phyloP scores from a whole-genome alignment of 805 yeast genomes.

The Tetrapisispora arboricola region DNA sequence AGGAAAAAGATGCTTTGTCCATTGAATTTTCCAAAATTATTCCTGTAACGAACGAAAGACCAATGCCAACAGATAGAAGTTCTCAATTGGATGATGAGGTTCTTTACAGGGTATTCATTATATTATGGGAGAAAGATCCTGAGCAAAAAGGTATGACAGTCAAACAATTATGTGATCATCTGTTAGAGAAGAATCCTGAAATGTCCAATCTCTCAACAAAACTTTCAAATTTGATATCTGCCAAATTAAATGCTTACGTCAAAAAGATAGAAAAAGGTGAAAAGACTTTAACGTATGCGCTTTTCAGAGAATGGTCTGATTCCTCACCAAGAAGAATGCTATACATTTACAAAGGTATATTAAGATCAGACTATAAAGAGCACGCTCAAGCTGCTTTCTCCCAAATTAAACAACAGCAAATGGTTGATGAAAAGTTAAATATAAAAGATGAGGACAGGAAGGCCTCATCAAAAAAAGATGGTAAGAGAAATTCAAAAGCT shows the following conservation, averaged over 20 bases:
- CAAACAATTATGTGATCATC: slow-evolving; percentile 71
- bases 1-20: slow-evolving; percentile 18
- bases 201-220: slow-evolving; percentile 75
- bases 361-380: slow-evolving; percentile 63
- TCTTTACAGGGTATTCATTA: slow-evolving; percentile 61
- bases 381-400: slow-evolving; percentile 52
- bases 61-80: slow-evolving; percentile 56
- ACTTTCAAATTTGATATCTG: slow-evolving; percentile 70
- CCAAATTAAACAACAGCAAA: slow-evolving; percentile 12
- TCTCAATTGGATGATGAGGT: slow-evolving; percentile 55
- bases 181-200: slow-evolving; percentile 67
- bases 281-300: slow-evolving; percentile 55
- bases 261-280: slow-evolving; percentile 81
- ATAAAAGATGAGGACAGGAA: slow-evolving; percentile 1
- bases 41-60: slow-evolving; percentile 70
- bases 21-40: slow-evolving; percentile 55
- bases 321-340: slow-evolving; percentile 86
- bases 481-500: neutral
- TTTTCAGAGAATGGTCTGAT: slow-evolving; percentile 85
- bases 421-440: slow-evolving; percentile 2
- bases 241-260: slow-evolving; percentile 76
- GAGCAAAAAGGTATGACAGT: slow-evolving; percentile 80
- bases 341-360: slow-evolving; percentile 69
- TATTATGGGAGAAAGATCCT: slow-evolving; percentile 57
- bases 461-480: slow-evolving; percentile 1